Conservation (phyloP, 768 basidiomycete genomes). For the Phylloporus sp. region DNA sequence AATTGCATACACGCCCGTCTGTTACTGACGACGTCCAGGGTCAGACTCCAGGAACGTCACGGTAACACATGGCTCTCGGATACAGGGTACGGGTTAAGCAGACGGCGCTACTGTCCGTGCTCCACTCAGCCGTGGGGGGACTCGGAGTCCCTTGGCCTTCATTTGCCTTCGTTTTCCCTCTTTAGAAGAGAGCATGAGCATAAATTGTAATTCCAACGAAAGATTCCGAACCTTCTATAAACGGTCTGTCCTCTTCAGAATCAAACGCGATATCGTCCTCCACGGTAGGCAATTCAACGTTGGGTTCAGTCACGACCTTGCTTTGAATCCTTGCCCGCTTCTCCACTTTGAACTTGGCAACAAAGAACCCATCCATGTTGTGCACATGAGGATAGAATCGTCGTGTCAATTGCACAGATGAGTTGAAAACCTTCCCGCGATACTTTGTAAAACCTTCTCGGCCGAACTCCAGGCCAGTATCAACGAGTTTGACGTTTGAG, state of each 20-base stretch:
- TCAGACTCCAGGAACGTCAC: background rate
- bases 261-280: constrained; percentile 54
- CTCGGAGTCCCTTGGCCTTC: constrained; percentile 72
- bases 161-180: constrained; percentile 72
- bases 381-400: constrained; percentile 96
- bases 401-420: constrained; percentile 75
- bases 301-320: constrained; percentile 19
- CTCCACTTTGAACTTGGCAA: constrained; percentile 97
- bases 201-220: background rate
- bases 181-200: constrained; percentile 25
- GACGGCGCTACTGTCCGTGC: constrained; percentile 15
- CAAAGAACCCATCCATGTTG: constrained; percentile 99
- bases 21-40: background rate
- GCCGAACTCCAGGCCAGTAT: constrained; percentile 91
- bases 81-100: constrained; percentile 2
- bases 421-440: constrained; percentile 86
- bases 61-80: background rate
- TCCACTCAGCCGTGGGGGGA: constrained; percentile 46
- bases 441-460: constrained; percentile 86
- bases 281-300: constrained; percentile 24
- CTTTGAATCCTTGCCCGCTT: constrained; percentile 54
- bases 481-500: constrained; percentile 87
- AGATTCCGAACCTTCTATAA: constrained; percentile 68
- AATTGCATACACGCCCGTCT: constrained; percentile 5
- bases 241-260: constrained; percentile 69